These are phyloP conservation scores for Cinnamomum chago DNA, from an alignment of 164 flowering plant species.

Conservation along the genomic window DNA sequence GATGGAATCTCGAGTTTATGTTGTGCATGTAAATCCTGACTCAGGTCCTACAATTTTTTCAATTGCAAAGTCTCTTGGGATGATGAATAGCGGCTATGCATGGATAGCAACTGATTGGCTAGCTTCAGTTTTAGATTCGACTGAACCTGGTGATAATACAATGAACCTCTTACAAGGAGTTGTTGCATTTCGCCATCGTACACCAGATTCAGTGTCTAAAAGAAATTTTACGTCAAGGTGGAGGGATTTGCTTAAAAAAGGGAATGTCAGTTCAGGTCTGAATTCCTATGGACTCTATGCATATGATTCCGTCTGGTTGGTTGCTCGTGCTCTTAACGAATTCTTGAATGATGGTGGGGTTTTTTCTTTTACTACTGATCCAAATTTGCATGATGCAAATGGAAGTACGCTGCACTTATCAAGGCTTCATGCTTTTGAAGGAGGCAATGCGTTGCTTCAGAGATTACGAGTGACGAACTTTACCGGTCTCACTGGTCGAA, in stretches of 20 bases:
- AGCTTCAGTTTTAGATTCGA: slow-evolving; percentile 60
- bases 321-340: slow-evolving; percentile 67
- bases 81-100: slow-evolving; percentile 68
- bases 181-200: slow-evolving; percentile 68
- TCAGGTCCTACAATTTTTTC: slow-evolving; percentile 59
- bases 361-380: slow-evolving; percentile 53
- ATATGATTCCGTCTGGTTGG: slow-evolving; percentile 86
- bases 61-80: slow-evolving; percentile 54
- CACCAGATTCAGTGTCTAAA: slow-evolving; percentile 56
- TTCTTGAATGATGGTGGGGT: slow-evolving; percentile 52
- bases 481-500: slow-evolving; percentile 62
- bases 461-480: slow-evolving; percentile 42
- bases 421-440: slow-evolving; percentile 47
- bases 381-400: slow-evolving; percentile 36
- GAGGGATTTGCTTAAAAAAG: slow-evolving; percentile 32
- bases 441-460: slow-evolving; percentile 50
- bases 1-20: slow-evolving; percentile 83
- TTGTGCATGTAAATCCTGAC: slow-evolving; percentile 87
- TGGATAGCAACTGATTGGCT: slow-evolving; percentile 99
- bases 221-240: slow-evolving; percentile 44
- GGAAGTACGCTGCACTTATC: slow-evolving; percentile 41
- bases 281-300: slow-evolving; percentile 77
- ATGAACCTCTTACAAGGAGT: slow-evolving; percentile 74
- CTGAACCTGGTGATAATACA: slow-evolving; percentile 25
- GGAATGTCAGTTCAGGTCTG: slow-evolving; percentile 27